A percentile compares a stretch with the other conserved stretches of the same genome.
Evolutionary conservation across 2,329 filamentous ascomycete species (phyloP).

Genomic region (Aspergillus pseudonomiae): DNA sequence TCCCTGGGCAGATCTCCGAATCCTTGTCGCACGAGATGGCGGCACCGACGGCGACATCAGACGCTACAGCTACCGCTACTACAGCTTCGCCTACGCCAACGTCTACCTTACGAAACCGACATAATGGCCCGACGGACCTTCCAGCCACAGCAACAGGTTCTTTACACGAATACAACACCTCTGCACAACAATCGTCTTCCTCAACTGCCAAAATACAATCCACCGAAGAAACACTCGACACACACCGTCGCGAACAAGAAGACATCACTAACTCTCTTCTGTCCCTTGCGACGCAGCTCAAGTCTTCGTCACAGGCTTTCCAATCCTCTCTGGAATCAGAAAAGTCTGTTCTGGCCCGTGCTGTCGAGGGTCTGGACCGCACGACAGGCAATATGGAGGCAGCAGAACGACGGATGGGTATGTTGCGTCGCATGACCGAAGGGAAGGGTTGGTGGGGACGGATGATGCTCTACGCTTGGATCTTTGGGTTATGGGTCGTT

Average conservation of each 20-base stretch:
- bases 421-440: conserved; percentile 78
- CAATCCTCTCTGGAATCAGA: conserved; percentile 71
- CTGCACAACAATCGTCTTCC: conserved; percentile 9
- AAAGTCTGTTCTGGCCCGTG: conserved; percentile 71
- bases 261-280: conserved; percentile 79
- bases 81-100: conserved; percentile 15
- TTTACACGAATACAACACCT: conserved; percentile 7
- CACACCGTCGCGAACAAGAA: conserved; percentile 82
- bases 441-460: conserved; percentile 85
- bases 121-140: conserved; percentile 16
- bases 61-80: conserved; percentile 11
- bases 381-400: conserved; percentile 76
- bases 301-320: conserved; percentile 73
- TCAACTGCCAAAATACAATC: conserved; percentile 37
- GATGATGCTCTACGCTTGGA: conserved; percentile 81
- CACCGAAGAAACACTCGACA: conserved; percentile 72
- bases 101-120: conserved; percentile 32
- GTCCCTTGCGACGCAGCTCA: conserved; percentile 75
- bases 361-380: conserved; percentile 74
- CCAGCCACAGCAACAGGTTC: conserved; percentile 21
- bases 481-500: conserved; percentile 78
- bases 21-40: not conserved
- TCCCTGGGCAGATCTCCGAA: not conserved
- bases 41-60: conserved; percentile 2
- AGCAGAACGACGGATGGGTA: conserved; percentile 76